phyloP scores from a whole-genome alignment of 345 rosid genomes.

The Gossypium sturtianum region DNA sequence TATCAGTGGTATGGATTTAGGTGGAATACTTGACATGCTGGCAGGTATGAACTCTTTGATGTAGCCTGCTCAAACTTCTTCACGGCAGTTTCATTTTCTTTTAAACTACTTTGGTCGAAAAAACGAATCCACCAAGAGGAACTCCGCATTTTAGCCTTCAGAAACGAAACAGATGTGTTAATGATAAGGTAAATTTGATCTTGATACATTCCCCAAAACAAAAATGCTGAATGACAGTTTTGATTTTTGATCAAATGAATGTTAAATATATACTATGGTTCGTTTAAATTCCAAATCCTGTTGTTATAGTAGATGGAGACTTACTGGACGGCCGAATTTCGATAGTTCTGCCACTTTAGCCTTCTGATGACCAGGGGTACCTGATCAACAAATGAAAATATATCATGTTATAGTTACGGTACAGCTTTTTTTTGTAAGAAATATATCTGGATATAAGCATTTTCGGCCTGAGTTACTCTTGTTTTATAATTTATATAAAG shows the following conservation, averaged over 20 bases:
- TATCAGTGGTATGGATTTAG: slow-evolving; percentile 61
- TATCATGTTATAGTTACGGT: too few species aligned
- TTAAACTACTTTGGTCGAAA: slow-evolving; percentile 55
- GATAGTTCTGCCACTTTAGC: slow-evolving; percentile 81
- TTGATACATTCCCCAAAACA: not conserved
- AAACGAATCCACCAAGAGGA: slow-evolving; percentile 62
- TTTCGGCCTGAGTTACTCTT: not conserved
- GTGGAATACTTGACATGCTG: slow-evolving; percentile 90
- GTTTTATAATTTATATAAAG: not conserved
- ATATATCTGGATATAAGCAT: not conserved
- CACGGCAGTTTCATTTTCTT: slow-evolving; percentile 53
- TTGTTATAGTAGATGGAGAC: slow-evolving; percentile 21
- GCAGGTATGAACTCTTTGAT: slow-evolving; percentile 51
- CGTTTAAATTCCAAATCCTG: not conserved
- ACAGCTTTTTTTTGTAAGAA: not conserved
- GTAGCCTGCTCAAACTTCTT: slow-evolving; percentile 68
- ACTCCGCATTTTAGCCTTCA: slow-evolving; percentile 77
- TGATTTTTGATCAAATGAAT: not conserved
- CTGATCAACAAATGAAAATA: slow-evolving; percentile 26
- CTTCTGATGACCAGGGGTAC: slow-evolving; percentile 74
- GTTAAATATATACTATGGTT: not conserved
- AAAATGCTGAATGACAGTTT: not conserved
- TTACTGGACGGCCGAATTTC: slow-evolving; percentile 87
- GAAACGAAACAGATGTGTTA: not conserved
- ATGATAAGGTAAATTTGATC: not conserved